Evolutionary conservation across 2,329 filamentous ascomycete genomes (phyloP), one percentile per base, ranked within the genome.

Genomic region (Claviceps sorghi): DNA sequence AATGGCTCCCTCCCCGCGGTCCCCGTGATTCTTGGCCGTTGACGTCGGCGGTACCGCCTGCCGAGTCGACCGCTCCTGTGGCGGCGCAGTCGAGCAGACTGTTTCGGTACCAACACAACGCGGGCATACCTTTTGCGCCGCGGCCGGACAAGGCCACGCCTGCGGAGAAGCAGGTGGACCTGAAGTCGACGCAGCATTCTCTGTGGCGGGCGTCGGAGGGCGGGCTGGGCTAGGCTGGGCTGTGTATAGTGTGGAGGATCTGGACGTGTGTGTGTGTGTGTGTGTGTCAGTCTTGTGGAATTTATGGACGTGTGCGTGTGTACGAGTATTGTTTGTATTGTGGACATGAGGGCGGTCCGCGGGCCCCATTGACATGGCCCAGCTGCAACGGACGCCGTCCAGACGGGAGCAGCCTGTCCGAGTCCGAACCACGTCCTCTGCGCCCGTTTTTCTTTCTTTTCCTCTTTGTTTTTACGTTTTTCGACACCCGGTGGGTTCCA

Each of bases 1-100:
- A 69, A 50, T 80, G 76, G 76, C 65, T 78, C 26, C 72, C 74
- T 15, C 74, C 76, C 4, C 77, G 75, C 53, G 66, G 63, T 5
- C 56, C 36, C 15, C 36, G 15, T n/a, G 36, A 7, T 17, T 38
- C 64, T 0, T 67, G 65, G n/a, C 64, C 67, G 4, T 60, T 66
- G 45, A 64, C 66, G 8, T 64, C 69, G 15, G 59, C 55, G 2
- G 57, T 59, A 9, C 65, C 65, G 21, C 40, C 48, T 4, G 68
- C 61, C 34, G 65, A 67, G 15, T 7, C 13, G 6, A 10, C 17
- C 2, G 26, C 15, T 9, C 43, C 15, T 11, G 26, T 46, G 1
- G 19, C 32, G 19, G 19, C 30, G 19, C 30, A 60, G 51, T 54
- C 58, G 43, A 59, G 57, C 44, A 61, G 59, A 1, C 58, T 70